phyloP scores from a whole-genome alignment of 2,329 filamentous ascomycete species.

The Phialophora verrucosa region DNA sequence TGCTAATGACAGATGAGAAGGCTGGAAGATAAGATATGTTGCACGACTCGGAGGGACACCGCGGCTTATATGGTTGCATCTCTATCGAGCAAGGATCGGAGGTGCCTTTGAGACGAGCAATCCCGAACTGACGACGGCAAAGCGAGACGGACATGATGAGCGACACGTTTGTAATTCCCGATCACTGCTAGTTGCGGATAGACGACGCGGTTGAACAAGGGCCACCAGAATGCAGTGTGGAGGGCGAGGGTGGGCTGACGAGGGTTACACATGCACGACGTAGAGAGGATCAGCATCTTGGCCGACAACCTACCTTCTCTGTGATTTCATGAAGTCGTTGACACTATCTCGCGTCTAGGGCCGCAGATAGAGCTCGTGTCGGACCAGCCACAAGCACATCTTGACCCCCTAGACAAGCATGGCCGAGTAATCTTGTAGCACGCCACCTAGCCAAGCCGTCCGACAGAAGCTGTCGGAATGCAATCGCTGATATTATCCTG shows the following conservation, averaged over 20 bases:
- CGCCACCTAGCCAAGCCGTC: conserved; percentile 8
- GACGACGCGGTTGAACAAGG: not conserved
- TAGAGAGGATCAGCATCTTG: not conserved
- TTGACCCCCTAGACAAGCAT: conserved; percentile 19
- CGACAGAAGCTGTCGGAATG: not conserved
- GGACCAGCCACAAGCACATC: conserved; percentile 10
- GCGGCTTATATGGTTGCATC: conserved; percentile 9
- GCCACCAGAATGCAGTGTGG: not conserved
- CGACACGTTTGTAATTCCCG: not conserved
- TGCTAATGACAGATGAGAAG: not conserved
- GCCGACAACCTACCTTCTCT: not conserved
- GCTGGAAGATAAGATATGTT: not conserved
- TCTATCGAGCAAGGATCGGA: not conserved
- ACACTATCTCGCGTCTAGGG: not conserved
- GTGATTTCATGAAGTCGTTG: not conserved
- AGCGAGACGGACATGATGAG: not conserved
- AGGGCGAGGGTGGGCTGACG: not conserved
- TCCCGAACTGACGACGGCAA: not conserved
- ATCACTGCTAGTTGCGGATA: not conserved
- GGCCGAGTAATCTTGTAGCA: conserved; percentile 22
- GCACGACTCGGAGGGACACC: not conserved
- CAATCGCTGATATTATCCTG: not conserved
- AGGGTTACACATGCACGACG: not conserved
- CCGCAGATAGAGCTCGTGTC: not conserved
- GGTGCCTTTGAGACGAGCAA: not conserved